Base-by-base conservation (phyloP, 1,139 yeast genomes). In the Yamadazyma sp. region DNA sequence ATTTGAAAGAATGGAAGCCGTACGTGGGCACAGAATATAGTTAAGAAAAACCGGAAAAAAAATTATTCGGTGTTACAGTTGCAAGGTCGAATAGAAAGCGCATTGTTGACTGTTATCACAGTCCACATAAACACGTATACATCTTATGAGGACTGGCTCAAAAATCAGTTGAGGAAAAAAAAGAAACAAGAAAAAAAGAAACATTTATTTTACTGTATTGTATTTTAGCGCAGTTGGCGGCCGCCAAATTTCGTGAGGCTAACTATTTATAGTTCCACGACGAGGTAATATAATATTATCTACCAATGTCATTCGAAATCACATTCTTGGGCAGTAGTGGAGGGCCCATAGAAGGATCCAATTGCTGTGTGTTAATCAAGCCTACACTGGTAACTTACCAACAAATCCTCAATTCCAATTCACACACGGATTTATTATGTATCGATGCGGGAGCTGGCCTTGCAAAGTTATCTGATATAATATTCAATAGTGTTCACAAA, bases 391-490 rank as follows among this genome's bases (percentile, higher is more conserved):
- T 72, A 1, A 49, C 73, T 0, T 81, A 70, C 49, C 36, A 49
- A 2, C 59, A 66, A 2, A 61, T 77, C 2, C 33, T 73, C 2
- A 41, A 47, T 1, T 53, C 62, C 7, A 39, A 49, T 20, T 46
- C 55, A 28, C 47, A 48, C 36, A 70, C 73, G 27, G 64, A 73
- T 33, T 51, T 84, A 5, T 44, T 85, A 10, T 78, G 85, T 37
- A 60, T 89, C 8, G 97, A 89, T 58, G 95, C 88, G 2, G 97
- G 97, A 0, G 69, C 84, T 5, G 89, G 95, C 1, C 52, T 85
- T 31, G 65, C 81, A 2, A 76, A 76, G 38, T 58, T 88, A 7
- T 56, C 76, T 1, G 81, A 79, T 33, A 69, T 82, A 34, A 66
- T 84, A 5, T 58, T 60, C 37, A 46, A 55, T 27, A 67, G 64